A percentile compares a stretch with the other conserved stretches of the same genome.
Evolutionary conservation across 805 yeast species (phyloP).

Genomic region (Dipodascus geniculatus): DNA sequence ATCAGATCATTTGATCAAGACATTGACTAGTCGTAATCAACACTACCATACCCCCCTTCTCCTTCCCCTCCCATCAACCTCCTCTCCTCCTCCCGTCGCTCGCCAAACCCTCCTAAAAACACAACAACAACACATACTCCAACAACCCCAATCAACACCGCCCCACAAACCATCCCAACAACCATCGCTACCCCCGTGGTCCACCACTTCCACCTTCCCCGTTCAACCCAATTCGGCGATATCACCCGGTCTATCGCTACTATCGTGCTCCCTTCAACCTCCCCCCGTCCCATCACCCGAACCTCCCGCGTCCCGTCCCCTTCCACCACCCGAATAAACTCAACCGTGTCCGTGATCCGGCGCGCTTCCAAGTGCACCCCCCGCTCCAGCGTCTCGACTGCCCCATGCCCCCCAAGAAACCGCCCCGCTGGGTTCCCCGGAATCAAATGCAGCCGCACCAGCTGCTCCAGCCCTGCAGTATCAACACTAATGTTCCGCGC

Average conservation of each 20-base stretch:
- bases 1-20: too few relatives aligned
- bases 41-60: not conserved
- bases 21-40: too few relatives aligned
- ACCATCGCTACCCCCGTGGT: not conserved
- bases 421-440: slow-evolving; percentile 31
- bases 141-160: not conserved
- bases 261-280: not conserved
- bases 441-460: slow-evolving; percentile 58
- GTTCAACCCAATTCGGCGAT: not conserved
- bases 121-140: not conserved
- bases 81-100: not conserved
- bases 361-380: not conserved
- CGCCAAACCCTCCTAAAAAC: not conserved
- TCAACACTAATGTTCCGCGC: slow-evolving; percentile 36
- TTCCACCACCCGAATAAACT: not conserved
- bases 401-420: slow-evolving; percentile 13
- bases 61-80: not conserved
- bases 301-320: not conserved
- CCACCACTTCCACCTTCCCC: not conserved
- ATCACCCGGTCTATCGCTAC: not conserved
- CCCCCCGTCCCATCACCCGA: not conserved
- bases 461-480: slow-evolving; percentile 36
- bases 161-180: not conserved
- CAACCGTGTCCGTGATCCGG: not conserved
- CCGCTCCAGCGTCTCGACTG: slow-evolving; percentile 14